Conservation (phyloP, 2,329 filamentous ascomycete species). For the Colletotrichum cordylinicola region DNA sequence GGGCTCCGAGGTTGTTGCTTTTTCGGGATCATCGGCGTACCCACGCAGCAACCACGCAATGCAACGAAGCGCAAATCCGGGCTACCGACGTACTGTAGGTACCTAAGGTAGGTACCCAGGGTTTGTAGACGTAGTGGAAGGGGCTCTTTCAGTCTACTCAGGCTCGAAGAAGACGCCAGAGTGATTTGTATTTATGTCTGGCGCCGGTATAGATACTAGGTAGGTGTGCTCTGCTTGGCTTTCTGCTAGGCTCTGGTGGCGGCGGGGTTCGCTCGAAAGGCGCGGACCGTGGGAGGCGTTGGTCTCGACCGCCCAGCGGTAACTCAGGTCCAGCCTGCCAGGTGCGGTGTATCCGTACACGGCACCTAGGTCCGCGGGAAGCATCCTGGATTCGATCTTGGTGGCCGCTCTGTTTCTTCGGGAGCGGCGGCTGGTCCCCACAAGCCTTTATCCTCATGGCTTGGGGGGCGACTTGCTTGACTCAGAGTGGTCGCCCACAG, state of each 20-base stretch:
- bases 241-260: neutral
- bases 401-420: neutral
- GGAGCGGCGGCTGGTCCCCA: neutral
- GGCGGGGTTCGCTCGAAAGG: neutral
- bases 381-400: neutral
- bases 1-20: constrained; percentile 9
- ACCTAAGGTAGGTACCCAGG: neutral
- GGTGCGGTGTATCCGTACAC: neutral
- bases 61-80: neutral
- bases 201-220: neutral
- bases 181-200: neutral
- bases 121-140: neutral
- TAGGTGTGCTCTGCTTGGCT: neutral
- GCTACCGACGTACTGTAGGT: neutral
- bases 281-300: neutral
- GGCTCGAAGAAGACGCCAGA: neutral
- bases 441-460: neutral
- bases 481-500: neutral
- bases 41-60: neutral
- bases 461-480: neutral
- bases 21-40: constrained; percentile 13
- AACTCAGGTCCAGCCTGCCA: neutral
- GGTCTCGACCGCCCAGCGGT: neutral
- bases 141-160: neutral
- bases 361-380: neutral